These are phyloP conservation scores for Urtica urens DNA, from an alignment of 306 rosid genomes.

Conservation along the genomic window DNA sequence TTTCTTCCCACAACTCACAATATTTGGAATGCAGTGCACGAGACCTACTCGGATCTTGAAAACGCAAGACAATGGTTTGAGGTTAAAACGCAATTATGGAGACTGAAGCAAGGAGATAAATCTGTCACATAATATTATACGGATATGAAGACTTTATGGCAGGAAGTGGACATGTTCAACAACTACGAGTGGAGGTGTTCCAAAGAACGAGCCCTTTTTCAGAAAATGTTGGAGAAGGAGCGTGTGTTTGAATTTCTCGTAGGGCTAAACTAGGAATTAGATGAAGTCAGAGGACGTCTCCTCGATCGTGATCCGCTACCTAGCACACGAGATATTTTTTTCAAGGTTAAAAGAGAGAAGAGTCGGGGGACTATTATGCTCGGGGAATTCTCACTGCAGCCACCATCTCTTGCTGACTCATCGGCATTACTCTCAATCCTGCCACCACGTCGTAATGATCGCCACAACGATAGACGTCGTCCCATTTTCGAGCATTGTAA, in stretches of 20 bases:
- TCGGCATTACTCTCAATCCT: background rate
- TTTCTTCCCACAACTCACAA: background rate
- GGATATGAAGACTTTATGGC: background rate
- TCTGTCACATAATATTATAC: background rate
- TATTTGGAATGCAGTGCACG: background rate
- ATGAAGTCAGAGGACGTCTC: background rate
- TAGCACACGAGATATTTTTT: background rate
- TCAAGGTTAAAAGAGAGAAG: background rate
- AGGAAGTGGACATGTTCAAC: background rate
- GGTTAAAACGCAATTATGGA: background rate
- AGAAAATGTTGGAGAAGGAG: background rate
- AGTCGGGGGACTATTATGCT: background rate
- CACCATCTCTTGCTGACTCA: background rate
- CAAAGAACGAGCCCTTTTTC: background rate
- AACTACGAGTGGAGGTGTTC: background rate
- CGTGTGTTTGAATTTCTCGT: background rate
- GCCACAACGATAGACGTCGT: background rate
- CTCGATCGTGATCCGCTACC: background rate
- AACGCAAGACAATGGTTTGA: background rate
- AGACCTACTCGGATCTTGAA: background rate
- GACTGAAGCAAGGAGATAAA: background rate
- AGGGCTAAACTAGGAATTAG: background rate
- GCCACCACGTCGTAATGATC: background rate
- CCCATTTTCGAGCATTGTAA: background rate
- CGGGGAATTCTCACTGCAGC: background rate